Evolutionary conservation across 2,329 filamentous ascomycete genomes (phyloP).

Genomic region (Lasiodiplodia hormozganensis): DNA sequence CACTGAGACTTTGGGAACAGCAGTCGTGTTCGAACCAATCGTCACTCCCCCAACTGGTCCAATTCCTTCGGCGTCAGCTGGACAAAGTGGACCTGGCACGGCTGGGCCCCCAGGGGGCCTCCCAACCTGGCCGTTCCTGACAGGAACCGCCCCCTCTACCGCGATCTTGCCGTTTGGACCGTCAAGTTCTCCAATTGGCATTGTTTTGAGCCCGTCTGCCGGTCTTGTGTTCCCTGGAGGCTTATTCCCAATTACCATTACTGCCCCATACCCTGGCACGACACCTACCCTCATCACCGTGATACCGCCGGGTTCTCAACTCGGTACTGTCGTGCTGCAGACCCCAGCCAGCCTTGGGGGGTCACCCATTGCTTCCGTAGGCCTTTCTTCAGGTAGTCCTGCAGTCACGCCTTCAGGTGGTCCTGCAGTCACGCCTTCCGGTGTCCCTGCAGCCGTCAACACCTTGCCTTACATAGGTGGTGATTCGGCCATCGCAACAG

Average conservation of each 20-base stretch:
- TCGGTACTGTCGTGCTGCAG: neutral
- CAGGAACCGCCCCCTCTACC: neutral
- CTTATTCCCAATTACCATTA: neutral
- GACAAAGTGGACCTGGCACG: neutral
- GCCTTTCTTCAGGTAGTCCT: neutral
- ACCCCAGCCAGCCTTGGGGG: neutral
- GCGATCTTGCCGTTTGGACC: neutral
- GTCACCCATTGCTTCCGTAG: neutral
- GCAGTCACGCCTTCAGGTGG: neutral
- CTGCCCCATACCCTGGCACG: neutral
- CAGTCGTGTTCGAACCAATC: neutral
- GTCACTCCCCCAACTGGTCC: neutral
- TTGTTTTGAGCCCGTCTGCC: neutral
- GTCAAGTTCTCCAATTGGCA: neutral
- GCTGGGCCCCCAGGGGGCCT: neutral
- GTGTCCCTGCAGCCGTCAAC: neutral
- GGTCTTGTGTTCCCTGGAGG: neutral
- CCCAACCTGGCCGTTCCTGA: neutral
- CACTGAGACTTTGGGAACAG: neutral
- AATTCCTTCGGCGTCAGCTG: neutral
- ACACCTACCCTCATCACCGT: neutral
- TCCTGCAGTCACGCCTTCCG: neutral
- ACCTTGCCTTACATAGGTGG: constrained; percentile 12
- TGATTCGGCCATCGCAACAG: neutral
- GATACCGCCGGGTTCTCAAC: neutral